Evolutionary conservation across 2,329 filamentous ascomycete genomes (phyloP).

Genomic region (Leptodontidium sp.): DNA sequence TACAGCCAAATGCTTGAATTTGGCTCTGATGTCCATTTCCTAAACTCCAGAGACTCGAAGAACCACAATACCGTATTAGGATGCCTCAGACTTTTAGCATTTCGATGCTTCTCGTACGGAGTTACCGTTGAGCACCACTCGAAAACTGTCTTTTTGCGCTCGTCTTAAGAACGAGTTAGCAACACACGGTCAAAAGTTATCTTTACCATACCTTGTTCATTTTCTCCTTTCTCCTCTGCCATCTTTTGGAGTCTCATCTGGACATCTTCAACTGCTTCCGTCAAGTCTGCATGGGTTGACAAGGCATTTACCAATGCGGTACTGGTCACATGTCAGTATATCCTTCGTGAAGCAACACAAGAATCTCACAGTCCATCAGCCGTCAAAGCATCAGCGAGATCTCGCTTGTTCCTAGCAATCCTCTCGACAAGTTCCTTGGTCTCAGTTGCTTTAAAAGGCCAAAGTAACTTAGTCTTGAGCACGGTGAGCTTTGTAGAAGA

Average conservation of each 20-base stretch:
- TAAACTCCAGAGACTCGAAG: constrained; percentile 24
- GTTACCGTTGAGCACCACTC: constrained; percentile 26
- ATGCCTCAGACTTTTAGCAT: constrained; percentile 26
- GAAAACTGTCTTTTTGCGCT: constrained; percentile 20
- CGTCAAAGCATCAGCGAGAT: constrained; percentile 23
- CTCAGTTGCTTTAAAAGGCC: constrained; percentile 27
- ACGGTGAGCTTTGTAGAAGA: constrained; percentile 8
- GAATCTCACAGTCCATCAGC: constrained; percentile 25
- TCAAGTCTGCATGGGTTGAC: constrained; percentile 17
- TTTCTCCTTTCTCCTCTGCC: constrained; percentile 25
- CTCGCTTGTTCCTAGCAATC: constrained; percentile 25
- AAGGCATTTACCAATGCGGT: constrained; percentile 26
- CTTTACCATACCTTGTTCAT: constrained; percentile 22
- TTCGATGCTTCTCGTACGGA: constrained; percentile 28
- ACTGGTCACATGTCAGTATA: background rate
- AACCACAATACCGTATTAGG: constrained; percentile 28
- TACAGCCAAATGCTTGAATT: constrained; percentile 31
- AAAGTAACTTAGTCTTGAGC: constrained; percentile 19
- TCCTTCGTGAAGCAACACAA: background rate
- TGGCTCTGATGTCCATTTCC: constrained; percentile 19
- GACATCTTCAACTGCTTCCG: constrained; percentile 21
- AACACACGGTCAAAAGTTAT: too few species aligned
- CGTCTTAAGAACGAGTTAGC: constrained; percentile 5
- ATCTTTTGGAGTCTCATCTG: constrained; percentile 23
- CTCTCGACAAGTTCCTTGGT: constrained; percentile 29